Base-by-base conservation (phyloP, 1,284 basidiomycete species). In the Ustilago hordei region DNA sequence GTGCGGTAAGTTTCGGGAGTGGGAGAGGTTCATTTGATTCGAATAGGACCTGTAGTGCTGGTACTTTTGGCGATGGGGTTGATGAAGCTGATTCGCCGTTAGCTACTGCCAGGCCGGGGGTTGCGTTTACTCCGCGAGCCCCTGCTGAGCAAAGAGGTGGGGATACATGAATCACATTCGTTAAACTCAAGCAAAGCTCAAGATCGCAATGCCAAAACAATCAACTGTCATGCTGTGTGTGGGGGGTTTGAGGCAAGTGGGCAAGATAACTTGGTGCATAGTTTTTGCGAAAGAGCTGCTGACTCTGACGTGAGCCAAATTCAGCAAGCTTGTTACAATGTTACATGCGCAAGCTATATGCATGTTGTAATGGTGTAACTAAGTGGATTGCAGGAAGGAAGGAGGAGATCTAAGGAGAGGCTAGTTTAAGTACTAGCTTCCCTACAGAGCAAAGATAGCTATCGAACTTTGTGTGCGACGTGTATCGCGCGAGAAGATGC, bases 61-160 rank as follows among this genome's bases (percentile, higher is more conserved):
- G 69, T 4, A 72, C 69, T 13, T 72, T 72, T 50, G 69, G 63
- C 4, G 64, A 72, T 23, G 60, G 43, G 4, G n/a, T 8, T 6
- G 34, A 17, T 5, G 12, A 17, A 3, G 57, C 35, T 8, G 58
- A 60, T 36, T 52, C 48, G 48, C 59, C 50, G 4, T 35, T 53
- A 4, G n/a, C 31, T 15, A 55, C 45, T 4, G n/a, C 43, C n/a
- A 13, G 13, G 31, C 17, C 55, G 9, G 17, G 17, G 36, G 28
- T 32, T 11, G 23, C 47, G 23, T 19, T 53, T 3, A 8, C 13
- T 32, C 50, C 28, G 12, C 23, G n/a, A 8, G 45, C 19, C 13
- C 13, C 45, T 8, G 12, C 19, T 17, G 45, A 28, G 23, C 3
- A 43, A 15, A 6, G 13, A 17, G 39, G 12, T 15, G 39, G 39